Evolutionary conservation across 2,329 filamentous ascomycete species (phyloP).

Genomic region (Chaetomiaceae sp.): DNA sequence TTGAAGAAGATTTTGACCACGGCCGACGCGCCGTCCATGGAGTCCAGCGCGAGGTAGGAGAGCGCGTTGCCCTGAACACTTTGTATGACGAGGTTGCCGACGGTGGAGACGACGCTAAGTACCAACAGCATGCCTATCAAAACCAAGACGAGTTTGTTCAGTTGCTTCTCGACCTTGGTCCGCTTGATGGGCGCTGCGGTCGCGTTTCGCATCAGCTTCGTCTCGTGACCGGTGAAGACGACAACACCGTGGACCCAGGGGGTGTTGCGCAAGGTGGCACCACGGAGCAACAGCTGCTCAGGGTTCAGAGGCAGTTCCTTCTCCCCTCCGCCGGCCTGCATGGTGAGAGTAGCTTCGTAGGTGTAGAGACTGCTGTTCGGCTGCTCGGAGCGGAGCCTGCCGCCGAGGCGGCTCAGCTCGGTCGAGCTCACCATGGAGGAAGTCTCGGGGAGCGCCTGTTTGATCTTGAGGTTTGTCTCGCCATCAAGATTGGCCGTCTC

Average conservation of each 20-base stretch:
- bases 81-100: constrained; percentile 80
- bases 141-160: constrained; percentile 89
- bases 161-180: constrained; percentile 88
- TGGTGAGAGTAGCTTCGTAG: constrained; percentile 91
- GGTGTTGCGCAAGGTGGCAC: constrained; percentile 90
- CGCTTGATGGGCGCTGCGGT: constrained; percentile 96
- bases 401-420: constrained; percentile 79
- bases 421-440: constrained; percentile 76
- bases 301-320: constrained; percentile 86
- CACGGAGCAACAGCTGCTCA: constrained; percentile 87
- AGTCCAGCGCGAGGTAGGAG: constrained; percentile 63
- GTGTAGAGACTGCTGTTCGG: constrained; percentile 98
- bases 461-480: constrained; percentile 98
- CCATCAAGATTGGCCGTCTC: constrained; percentile 97
- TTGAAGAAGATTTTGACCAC: constrained; percentile 78
- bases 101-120: constrained; percentile 82
- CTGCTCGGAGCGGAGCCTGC: constrained; percentile 86
- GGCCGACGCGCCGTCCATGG: constrained; percentile 46
- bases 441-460: constrained; percentile 93
- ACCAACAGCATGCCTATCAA: constrained; percentile 76
- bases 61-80: constrained; percentile 57
- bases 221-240: constrained; percentile 96
- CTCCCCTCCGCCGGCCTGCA: constrained; percentile 84
- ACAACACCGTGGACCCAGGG: constrained; percentile 96
- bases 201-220: constrained; percentile 97